Conservation (phyloP, 768 basidiomycete genomes). For the Naganishia randhawae region DNA sequence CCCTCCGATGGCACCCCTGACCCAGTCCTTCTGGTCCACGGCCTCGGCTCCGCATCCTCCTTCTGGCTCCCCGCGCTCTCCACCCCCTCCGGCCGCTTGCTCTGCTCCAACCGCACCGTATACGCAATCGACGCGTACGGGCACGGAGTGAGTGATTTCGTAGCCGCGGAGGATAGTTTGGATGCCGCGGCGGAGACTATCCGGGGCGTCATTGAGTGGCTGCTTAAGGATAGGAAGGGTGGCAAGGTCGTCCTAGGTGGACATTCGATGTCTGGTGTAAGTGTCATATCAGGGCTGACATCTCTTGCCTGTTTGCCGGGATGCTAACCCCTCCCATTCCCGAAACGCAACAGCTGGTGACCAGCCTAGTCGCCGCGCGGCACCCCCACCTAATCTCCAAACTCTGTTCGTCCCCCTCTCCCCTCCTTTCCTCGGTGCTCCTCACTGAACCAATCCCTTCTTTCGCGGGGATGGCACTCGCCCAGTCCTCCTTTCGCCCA, state of each 20-base stretch:
- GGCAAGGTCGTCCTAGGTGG: conserved; percentile 15
- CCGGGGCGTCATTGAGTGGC: conserved; percentile 11
- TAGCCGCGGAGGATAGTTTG: neutral
- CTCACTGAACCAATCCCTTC: neutral
- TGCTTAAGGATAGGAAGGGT: neutral
- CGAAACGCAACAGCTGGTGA: conserved; percentile 8
- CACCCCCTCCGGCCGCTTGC: neutral
- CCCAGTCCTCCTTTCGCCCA: conserved; percentile 24
- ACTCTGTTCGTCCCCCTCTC: conserved; percentile 7
- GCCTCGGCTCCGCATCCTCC: conserved; percentile 25
- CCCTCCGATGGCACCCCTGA: neutral
- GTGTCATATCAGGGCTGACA: neutral
- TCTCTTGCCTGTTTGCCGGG: neutral
- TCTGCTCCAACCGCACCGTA: neutral
- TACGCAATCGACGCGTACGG: conserved; percentile 22
- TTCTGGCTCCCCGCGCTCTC: conserved; percentile 20
- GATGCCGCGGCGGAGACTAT: conserved; percentile 13
- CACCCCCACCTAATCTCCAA: conserved; percentile 7
- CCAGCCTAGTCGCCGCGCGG: neutral
- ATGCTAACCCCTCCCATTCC: neutral
- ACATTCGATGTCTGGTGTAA: conserved; percentile 28
- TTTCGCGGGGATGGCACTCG: too few species aligned
- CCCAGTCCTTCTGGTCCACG: conserved; percentile 20
- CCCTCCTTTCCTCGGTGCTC: neutral
- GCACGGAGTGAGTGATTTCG: conserved; percentile 22